Conservation (phyloP, 2,329 filamentous ascomycete species). For the Aspergillus unguis region DNA sequence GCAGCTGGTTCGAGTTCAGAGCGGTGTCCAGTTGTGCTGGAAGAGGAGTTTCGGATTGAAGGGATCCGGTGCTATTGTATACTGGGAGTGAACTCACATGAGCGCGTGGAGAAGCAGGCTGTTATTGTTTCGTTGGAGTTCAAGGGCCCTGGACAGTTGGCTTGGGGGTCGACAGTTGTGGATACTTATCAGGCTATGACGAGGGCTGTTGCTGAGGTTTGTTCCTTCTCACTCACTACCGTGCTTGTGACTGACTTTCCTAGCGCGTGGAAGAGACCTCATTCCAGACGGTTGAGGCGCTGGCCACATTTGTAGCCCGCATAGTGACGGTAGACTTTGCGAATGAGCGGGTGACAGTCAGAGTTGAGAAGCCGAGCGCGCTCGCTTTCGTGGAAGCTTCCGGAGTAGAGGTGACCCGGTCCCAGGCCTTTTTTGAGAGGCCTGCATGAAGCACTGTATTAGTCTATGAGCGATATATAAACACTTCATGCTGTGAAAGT, state of each 20-base stretch:
- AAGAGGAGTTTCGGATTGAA: conserved; percentile 42
- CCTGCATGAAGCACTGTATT: not conserved
- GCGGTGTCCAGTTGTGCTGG: conserved; percentile 28
- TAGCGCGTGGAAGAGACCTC: conserved; percentile 47
- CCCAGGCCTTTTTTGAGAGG: conserved; percentile 42
- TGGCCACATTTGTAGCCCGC: conserved; percentile 48
- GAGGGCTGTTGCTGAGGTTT: conserved; percentile 39
- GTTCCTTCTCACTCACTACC: conserved; percentile 2
- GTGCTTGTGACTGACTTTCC: conserved; percentile 11
- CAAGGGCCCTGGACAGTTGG: conserved; percentile 30
- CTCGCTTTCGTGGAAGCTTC: conserved; percentile 48
- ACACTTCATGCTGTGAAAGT: not conserved
- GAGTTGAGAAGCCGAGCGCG: conserved; percentile 51
- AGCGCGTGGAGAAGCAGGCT: conserved; percentile 50
- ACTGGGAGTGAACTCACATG: conserved; percentile 52
- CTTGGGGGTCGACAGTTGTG: conserved; percentile 33
- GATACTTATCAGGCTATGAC: conserved; percentile 41
- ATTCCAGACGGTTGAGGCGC: conserved; percentile 51
- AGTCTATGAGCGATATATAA: not conserved
- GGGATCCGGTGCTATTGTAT: conserved; percentile 46
- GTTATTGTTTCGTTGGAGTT: conserved; percentile 44
- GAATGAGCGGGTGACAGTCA: conserved; percentile 47
- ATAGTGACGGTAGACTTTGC: conserved; percentile 46
- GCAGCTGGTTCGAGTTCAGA: conserved; percentile 18
- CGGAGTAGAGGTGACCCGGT: conserved; percentile 49